Evolutionary conservation across 2,329 filamentous ascomycete species (phyloP), one percentile per base, ranked within the genome.

Genomic region (Aaosphaeria arxii): DNA sequence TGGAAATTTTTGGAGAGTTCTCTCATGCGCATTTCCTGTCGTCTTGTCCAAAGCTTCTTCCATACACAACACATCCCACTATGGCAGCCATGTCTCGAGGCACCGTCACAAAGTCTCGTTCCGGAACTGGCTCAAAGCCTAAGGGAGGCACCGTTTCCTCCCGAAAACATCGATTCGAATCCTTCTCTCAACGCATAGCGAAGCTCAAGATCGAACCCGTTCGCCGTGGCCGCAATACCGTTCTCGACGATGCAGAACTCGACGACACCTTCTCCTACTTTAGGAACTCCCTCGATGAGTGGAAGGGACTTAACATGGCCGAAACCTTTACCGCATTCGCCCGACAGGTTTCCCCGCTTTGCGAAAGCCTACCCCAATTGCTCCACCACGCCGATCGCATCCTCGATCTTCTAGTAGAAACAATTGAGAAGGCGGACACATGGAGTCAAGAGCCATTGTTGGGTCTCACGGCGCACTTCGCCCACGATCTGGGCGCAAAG

Each of bases 191-290:
- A 66, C 94, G 95, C 71, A 89, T 97, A 69, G 84, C 89, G 54
- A 94, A 91, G 70, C 82, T 97, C 65, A 94, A 89, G 73, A 86
- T 99, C 74, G 92, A 99, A 63, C 94, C 94, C 41, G 82, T 99
- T 58, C 90, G 94, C 71, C 87, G 87, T 73, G 87, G 95, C 61
- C 89, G 91, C 71, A 87, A 87, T 68, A 83, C 95, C 74, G 85
- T 88, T 63, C 84, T 94, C 74, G 87, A 91, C 53, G 83, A 86
- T 64, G 86, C 89, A 76, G 86, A 91, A 70, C 78, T 86, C 63
- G 83, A 85, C 51, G 79, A 85, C 24, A 83, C 85, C 30, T 88
- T 88, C n/a, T 96, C 92, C 17, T 94, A 95, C 72, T 91, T 99
- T 60, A 83, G 85, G 59, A 85, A 84, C 41, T 85, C 89, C 1